A percentile compares a stretch with the other conserved stretches of the same genome.
phyloP scores from a whole-genome alignment of 805 yeast genomes.

The Wickerhamiella domercqiae region DNA sequence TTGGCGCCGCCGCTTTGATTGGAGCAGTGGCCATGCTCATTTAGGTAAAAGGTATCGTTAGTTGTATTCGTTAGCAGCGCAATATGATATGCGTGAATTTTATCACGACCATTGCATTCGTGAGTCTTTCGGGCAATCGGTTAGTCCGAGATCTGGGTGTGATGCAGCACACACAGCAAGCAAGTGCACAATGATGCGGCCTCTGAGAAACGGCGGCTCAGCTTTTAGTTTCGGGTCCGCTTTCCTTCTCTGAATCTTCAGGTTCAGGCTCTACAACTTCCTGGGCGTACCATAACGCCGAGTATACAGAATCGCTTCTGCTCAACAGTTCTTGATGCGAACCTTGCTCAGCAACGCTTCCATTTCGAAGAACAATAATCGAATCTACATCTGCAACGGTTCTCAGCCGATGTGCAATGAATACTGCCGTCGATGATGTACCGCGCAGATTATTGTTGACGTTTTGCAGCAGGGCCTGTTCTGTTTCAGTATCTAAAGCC shows the following conservation, averaged over 20 bases:
- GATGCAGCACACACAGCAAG: no score
- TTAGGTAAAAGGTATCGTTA: no score
- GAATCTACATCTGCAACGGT: conserved; percentile 89
- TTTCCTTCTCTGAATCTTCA: not conserved
- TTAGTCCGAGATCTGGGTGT: no score
- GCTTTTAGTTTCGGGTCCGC: no score
- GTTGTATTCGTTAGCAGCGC: no score
- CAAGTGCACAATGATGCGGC: no score
- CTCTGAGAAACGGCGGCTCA: no score
- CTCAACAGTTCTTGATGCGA: conserved; percentile 50
- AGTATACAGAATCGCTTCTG: conserved; percentile 46
- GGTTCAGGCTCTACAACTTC: conserved; percentile 31
- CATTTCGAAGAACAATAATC: conserved; percentile 71
- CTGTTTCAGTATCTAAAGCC: conserved; percentile 93
- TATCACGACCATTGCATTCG: no score
- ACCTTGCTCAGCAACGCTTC: conserved; percentile 78
- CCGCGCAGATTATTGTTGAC: conserved; percentile 51
- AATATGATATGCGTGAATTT: no score
- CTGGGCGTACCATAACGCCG: conserved; percentile 82
- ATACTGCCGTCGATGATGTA: conserved; percentile 54
- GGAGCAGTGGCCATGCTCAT: no score
- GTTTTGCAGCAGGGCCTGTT: conserved; percentile 64
- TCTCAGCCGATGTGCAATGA: conserved; percentile 85
- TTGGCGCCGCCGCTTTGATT: not conserved
- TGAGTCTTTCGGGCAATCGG: no score